Evolutionary conservation across 176 grass and related monocot species (phyloP), one percentile per base, ranked within the genome.

Genomic region (Carex cristatella): DNA sequence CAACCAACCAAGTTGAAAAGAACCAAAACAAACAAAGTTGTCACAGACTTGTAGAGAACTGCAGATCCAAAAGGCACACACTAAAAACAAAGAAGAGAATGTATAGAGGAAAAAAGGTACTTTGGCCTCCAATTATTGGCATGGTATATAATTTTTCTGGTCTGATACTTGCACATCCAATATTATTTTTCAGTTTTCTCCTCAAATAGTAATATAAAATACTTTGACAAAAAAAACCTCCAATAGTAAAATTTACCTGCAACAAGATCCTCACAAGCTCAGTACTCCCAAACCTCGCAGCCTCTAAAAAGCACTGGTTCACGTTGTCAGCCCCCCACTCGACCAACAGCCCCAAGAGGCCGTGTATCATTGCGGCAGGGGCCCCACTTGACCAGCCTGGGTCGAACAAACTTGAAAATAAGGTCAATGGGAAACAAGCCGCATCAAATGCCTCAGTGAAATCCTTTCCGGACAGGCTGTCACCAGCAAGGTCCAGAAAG

Each of bases 391-490:
- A 87, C 94, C 94, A 97, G n/a, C 89, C 94, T 85, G 91, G 86
- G 84, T 93, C 94, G 69, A 97, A 93, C 69, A 92, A 90, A 84
- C 87, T 97, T 70, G 94, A 94, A 86, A 94, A 97, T 37, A 97
- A 87, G 69, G 94, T 97, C 67, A 97, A 89, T 6, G 91, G 94
- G 49, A 97, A 94, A 90, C 94, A 97, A 19, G 85, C 91, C 4
- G 91, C 94, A 68, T 97, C 91, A 79, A 97, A 97, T 54, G 91
- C 91, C 80, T 97, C 94, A 5, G 91, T 87, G 40, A 97, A 97
- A 81, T 94, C 87, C 85, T 97, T 97, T 88, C 91, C 94, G 48
- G 86, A 87, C 35, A 97, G 79, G 72, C 88, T 91, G 55, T 97
- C 86, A 32, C 94, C 94, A 66, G 94, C 91, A 73, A 94, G 76